Evolutionary conservation across 257 asterid species (phyloP), one percentile per base, ranked within the genome.

Genomic region (Solanum clarkiae): DNA sequence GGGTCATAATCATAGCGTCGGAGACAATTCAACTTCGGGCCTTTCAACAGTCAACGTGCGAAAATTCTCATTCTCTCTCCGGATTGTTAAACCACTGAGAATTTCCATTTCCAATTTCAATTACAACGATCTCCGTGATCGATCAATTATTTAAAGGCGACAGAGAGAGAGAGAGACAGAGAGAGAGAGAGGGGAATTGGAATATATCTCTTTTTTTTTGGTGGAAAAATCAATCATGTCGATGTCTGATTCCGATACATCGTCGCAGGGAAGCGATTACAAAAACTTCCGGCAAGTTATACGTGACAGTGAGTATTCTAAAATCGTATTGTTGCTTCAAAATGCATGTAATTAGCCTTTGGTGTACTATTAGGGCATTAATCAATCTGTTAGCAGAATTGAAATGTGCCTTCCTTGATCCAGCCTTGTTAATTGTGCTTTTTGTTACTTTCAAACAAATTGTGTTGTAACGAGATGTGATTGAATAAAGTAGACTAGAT

Each of bases 161-260:
- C 32, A 68, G 5, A 51, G 9, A 83, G 69, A 42, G 81, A 49
- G 80, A 45, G 6, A 24, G 14, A 24, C 66, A 42, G 75, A 49
- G 29, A 26, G 29, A 26, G 29, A 26, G 6, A 26, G 17, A 42
- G 66, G n/a, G 56, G 45, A 13, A 44, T 40, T 62, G 55, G 8
- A 60, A 53, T 44, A 57, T 79, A 13, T 65, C 20, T 29, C 20
- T 18, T 17, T 9, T 20, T 8, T 32, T 70, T 70, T 40, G 26
- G 63, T 51, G 24, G n/a, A 15, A 51, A 80, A 80, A 40, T 44
- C 22, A 44, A 86, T 36, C 55, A 91, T 91, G 93, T 91, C 95
- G 84, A 91, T 90, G 87, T 91, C 94, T 13, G 96, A 93, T 90
- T 91, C 94, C 54, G 93, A 93, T 84, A 85, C 92, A 85, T 91